phyloP scores from a whole-genome alignment of 805 yeast species.

The Hemisphaericaspora nanyangensis region DNA sequence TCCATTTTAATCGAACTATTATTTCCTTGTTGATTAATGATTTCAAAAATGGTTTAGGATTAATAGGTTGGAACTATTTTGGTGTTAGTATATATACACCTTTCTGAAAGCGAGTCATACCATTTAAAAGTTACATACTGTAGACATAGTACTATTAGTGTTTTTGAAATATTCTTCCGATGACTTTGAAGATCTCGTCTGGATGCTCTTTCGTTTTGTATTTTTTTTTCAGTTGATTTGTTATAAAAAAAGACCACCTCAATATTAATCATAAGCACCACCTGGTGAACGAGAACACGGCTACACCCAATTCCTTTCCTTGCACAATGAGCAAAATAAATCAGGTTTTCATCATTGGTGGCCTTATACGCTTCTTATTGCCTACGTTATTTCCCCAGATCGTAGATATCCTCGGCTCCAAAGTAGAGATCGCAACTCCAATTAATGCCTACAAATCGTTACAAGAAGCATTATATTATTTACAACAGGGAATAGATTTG shows the following conservation, averaged over 20 bases:
- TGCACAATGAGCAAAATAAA: slow-evolving; percentile 21
- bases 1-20: slow-evolving; percentile 83
- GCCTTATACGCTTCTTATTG: slow-evolving; percentile 29
- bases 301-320: too few species aligned
- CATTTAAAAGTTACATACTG: too few species aligned
- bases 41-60: slow-evolving; percentile 87
- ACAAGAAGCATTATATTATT: slow-evolving; percentile 48
- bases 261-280: too few species aligned
- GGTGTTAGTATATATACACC: not conserved
- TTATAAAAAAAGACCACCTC: too few species aligned
- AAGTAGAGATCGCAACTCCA: slow-evolving; percentile 70
- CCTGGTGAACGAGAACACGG: too few species aligned
- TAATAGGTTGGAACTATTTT: slow-evolving; percentile 54
- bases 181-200: too few species aligned
- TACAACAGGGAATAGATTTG: slow-evolving; percentile 53
- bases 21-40: slow-evolving; percentile 70
- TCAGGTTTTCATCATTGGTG: slow-evolving; percentile 24
- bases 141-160: too few species aligned
- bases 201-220: too few species aligned
- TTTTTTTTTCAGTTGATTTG: too few species aligned
- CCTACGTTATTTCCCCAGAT: slow-evolving; percentile 32
- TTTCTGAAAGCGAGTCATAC: too few species aligned
- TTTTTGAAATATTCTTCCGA: too few species aligned
- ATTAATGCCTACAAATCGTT: slow-evolving; percentile 59
- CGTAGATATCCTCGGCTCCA: slow-evolving; percentile 23